Conservation (phyloP, 2,329 filamentous ascomycete species). For the Ophiostoma tasmaniense region DNA sequence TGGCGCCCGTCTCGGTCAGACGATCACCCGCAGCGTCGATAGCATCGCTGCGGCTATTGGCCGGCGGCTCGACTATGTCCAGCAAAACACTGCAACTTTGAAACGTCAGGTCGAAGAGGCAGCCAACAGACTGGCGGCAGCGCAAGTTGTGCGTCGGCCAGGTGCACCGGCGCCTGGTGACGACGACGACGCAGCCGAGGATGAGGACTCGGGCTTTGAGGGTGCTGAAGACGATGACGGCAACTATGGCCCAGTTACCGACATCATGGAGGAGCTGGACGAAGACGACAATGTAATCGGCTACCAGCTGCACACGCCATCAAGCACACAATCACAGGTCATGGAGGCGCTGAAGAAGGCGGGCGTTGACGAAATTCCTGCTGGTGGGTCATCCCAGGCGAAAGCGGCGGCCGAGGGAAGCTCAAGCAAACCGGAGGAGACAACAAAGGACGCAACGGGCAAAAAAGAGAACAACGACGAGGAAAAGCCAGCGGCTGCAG, state of each 20-base stretch:
- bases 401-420: background rate
- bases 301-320: conserved; percentile 56
- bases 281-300: conserved; percentile 80
- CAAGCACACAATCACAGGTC: conserved; percentile 57
- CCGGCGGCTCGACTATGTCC: conserved; percentile 81
- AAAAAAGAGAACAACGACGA: background rate
- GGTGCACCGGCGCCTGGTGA: background rate
- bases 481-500: background rate
- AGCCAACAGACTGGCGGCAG: conserved; percentile 60
- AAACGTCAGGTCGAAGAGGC: conserved; percentile 62
- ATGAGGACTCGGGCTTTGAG: conserved; percentile 28
- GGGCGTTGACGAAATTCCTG: conserved; percentile 44
- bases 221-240: conserved; percentile 41
- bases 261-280: conserved; percentile 87
- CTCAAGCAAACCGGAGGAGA: background rate
- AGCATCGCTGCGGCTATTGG: conserved; percentile 62
- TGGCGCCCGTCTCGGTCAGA: conserved; percentile 31
- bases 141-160: conserved; percentile 51
- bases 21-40: conserved; percentile 38
- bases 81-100: conserved; percentile 66
- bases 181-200: conserved; percentile 53
- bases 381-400: conserved; percentile 11
- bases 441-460: background rate
- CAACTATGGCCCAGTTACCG: conserved; percentile 68
- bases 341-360: conserved; percentile 67